Evolutionary conservation across 1,139 yeast genomes (phyloP), one percentile per base, ranked within the genome.

Genomic region (Arxiozyma slooffiae): DNA sequence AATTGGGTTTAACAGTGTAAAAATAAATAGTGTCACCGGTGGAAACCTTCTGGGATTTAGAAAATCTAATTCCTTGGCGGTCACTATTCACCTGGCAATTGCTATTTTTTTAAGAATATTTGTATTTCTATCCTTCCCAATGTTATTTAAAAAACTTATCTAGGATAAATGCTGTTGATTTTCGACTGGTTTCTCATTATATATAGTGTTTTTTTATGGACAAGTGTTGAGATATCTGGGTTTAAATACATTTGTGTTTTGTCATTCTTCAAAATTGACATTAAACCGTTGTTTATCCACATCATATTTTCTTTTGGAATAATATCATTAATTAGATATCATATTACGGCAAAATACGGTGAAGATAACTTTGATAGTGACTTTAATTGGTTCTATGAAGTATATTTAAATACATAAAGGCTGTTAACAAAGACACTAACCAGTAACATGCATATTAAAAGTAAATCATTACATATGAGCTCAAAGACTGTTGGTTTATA

Each of bases 171-270:
- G 87, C 86, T 1, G 77, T 82, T 16, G 5, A 63, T 85, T 22
- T 82, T 89, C 60, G 88, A 92, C 0, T 90, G 97, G 96, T 72
- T 90, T 8, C 77, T 81, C 1, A 78, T 80, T 0, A 69, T 90
- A 18, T 79, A 78, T 64, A 68, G 68, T 18, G 80, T 89, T 18
- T 74, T 74, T 76, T 24, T 97, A 92, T 60, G 77, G 79, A 38
- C 88, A 89, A 57, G 79, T 92, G 1, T 72, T 92, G 50, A 90
- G 87, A 54, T 84, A 83, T 62, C 96, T 97, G 1, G 98, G 98
- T 0, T 71, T 92, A 43, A 97, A 92, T 69, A 97, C 97, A 0
- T 89, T 79, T 68, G 97, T 90, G 44, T 83, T 83, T 60, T 65
- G 85, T 0, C n/a, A n/a, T 83, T 85, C 64, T 85, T 83, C 71